Percentiles rank a stretch among this genome's conserved stretches.
phyloP scores from a whole-genome alignment of 257 asterid species.

The Solanum paucissectum region DNA sequence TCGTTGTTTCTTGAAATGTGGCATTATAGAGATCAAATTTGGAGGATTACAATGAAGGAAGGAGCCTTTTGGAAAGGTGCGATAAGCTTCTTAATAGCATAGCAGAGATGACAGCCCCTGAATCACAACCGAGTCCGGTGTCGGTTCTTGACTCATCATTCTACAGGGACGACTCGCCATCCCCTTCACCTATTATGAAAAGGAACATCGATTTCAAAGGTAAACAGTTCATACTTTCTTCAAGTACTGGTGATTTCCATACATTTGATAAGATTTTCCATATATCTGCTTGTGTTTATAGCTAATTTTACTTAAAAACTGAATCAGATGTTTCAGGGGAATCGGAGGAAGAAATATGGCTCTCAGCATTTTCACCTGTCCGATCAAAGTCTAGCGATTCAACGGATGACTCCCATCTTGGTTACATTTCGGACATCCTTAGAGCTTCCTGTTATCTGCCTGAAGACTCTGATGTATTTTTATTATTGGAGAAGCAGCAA shows the following conservation, averaged over 20 bases:
- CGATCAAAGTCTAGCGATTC: constrained; percentile 20
- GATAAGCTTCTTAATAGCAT: constrained; percentile 87
- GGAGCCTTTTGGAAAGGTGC: constrained; percentile 68
- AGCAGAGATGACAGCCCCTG: constrained; percentile 65
- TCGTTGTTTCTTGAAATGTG: neutral
- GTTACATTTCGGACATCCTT: constrained; percentile 55
- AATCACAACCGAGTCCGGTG: constrained; percentile 85
- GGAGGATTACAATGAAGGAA: constrained; percentile 67
- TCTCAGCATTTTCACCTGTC: constrained; percentile 20
- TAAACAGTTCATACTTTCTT: constrained; percentile 1
- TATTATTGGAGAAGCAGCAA: constrained; percentile 65
- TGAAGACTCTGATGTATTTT: constrained; percentile 47
- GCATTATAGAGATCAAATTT: constrained; percentile 42
- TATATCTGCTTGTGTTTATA: neutral
- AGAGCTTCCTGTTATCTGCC: constrained; percentile 49
- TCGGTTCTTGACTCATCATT: constrained; percentile 91
- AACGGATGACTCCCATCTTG: constrained; percentile 33
- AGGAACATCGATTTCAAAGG: constrained; percentile 79
- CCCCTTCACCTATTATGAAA: constrained; percentile 71
- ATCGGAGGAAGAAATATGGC: constrained; percentile 55
- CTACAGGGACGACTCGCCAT: constrained; percentile 69
- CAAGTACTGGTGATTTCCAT: neutral
- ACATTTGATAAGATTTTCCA: neutral
- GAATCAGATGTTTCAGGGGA: constrained; percentile 43
- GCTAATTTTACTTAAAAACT: neutral